Conservation (phyloP, 148 eudicot species). For the Rhododendron williamsianum region DNA sequence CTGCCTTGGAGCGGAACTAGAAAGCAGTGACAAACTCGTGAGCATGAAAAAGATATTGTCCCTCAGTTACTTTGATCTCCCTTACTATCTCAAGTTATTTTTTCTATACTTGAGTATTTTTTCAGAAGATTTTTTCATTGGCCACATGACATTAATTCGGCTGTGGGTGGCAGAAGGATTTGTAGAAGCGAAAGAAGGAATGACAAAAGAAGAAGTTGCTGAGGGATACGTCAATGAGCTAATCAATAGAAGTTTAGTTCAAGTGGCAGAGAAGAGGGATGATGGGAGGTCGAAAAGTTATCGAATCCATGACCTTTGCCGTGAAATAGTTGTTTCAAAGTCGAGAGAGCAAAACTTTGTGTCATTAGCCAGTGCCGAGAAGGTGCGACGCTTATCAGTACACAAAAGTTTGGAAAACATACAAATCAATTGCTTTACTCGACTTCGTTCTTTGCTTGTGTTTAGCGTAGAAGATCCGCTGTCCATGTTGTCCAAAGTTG, state of each 20-base stretch:
- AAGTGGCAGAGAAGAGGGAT: background rate
- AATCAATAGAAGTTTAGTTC: background rate
- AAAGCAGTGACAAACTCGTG: background rate
- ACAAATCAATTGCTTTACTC: background rate
- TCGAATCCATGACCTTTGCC: background rate
- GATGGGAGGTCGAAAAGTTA: background rate
- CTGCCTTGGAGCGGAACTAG: background rate
- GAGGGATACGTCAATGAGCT: background rate
- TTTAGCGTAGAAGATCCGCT: background rate
- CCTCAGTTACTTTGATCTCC: background rate
- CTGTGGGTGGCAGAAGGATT: background rate
- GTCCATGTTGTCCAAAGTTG: background rate
- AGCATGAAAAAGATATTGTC: background rate
- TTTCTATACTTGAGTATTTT: slow-evolving; percentile 5
- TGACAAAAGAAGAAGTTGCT: background rate
- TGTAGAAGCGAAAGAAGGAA: background rate
- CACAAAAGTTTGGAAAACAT: background rate
- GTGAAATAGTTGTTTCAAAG: background rate
- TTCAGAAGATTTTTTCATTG: slow-evolving; percentile 1
- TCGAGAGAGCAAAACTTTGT: background rate
- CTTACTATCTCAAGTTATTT: background rate
- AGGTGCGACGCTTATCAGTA: background rate
- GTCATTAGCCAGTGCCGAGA: background rate
- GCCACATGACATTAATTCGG: background rate
- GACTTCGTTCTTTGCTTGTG: background rate